Evolutionary conservation across 2,329 filamentous ascomycete genomes (phyloP).

Genomic region (Colletotrichum incanum): DNA sequence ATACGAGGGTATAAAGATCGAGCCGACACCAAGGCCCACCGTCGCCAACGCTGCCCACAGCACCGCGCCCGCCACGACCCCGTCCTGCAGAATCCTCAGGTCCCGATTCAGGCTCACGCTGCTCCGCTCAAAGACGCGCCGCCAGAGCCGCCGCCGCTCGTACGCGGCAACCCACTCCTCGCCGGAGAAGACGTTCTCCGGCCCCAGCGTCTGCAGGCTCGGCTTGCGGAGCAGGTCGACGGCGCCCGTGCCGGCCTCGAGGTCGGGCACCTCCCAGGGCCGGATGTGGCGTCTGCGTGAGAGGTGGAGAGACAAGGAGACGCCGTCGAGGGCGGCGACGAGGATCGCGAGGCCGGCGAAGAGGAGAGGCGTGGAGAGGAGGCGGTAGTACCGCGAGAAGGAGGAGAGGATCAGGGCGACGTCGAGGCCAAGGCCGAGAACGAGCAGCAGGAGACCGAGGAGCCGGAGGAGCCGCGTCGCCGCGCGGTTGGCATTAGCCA

Average conservation of each 20-base stretch:
- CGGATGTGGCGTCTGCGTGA: constrained; percentile 52
- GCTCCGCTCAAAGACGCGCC: constrained; percentile 46
- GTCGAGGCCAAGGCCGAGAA: constrained; percentile 50
- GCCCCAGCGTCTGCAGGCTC: constrained; percentile 48
- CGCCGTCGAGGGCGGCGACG: constrained; percentile 54
- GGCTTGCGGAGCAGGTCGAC: constrained; percentile 46
- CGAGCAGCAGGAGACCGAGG: constrained; percentile 45
- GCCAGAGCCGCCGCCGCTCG: constrained; percentile 40
- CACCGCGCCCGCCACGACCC: constrained; percentile 48
- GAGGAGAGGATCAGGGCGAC: constrained; percentile 53
- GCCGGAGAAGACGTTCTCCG: constrained; percentile 45
- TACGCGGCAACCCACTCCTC: constrained; percentile 48
- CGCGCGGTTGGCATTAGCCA: constrained; percentile 56
- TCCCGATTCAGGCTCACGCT: constrained; percentile 46
- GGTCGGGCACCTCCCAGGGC: constrained; percentile 56
- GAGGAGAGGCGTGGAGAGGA: constrained; percentile 52
- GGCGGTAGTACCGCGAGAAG: constrained; percentile 48
- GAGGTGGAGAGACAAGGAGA: constrained; percentile 56
- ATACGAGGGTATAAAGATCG: constrained; percentile 45
- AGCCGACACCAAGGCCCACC: constrained; percentile 44
- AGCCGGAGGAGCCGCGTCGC: constrained; percentile 51
- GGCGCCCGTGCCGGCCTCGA: constrained; percentile 51
- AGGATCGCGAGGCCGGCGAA: constrained; percentile 54
- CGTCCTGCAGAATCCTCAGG: constrained; percentile 49
- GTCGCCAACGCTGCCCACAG: constrained; percentile 49